Evolutionary conservation across 495 filamentous ascomycete species (phyloP), one percentile per base, ranked within the genome.

Genomic region (Glarea lozoyensis): DNA sequence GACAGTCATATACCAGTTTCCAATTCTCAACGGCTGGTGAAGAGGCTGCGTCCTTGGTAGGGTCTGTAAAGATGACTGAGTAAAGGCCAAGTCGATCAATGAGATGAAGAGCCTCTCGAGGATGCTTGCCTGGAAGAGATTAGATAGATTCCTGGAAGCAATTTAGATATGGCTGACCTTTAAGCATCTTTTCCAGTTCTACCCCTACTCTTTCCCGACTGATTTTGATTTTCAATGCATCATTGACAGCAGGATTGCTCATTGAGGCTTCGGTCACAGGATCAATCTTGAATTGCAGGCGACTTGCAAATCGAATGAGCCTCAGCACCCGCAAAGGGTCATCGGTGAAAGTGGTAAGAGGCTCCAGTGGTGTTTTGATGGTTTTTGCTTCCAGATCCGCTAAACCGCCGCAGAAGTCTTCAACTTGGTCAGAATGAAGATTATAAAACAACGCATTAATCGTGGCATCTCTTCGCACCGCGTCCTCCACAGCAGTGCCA

Each of bases 371-470:
- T 9, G 93, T 97, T 45, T 83, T 78, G 48, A 99, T 84, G 24
- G 88, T 57, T 43, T 74, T 71, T 4, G 67, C 64, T 32, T 69
- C 50, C 74, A 98, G 76, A 56, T 97, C 92, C 0, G 71, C 54
- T 13, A 94, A 59, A 0, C 92, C 92, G 11, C 73, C 74, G 0
- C 86, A 90, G 40, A 90, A 82, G 59, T 98, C 92, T 59, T 98
- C 92, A 10, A 97, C 74, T 40, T 67, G 50, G 15, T 77, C 66
- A 0, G 73, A 80, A 40, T 89, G 81, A 7, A 98, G 67, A 49
- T 97, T 97, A 59, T 94, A 98, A 64, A 98, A 98, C 38, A 98
- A 70, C 18, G 92, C 89, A 57, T 98, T 98, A 45, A 98, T 75
- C 2, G 88, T 95, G 10, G 93, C 88, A 67, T 98, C 92, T 37